phyloP scores from a whole-genome alignment of 2,329 filamentous ascomycete species.

The Aspergillus tubingensis region DNA sequence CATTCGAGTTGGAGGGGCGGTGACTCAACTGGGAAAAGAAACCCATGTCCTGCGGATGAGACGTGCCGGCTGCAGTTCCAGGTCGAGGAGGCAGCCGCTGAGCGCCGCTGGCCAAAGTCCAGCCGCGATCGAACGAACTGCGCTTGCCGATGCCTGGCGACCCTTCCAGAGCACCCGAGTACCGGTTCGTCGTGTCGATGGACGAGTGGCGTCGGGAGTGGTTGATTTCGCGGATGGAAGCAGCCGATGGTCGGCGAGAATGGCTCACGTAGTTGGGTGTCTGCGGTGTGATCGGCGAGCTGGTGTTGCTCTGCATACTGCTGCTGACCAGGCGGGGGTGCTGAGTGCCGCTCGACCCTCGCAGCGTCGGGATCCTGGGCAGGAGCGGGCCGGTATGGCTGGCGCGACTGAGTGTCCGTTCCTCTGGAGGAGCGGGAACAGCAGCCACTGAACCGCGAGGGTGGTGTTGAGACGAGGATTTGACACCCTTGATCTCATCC shows the following conservation, averaged over 20 bases:
- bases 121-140: conserved; percentile 60
- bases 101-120: conserved; percentile 50
- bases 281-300: conserved; percentile 49
- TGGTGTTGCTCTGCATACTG: conserved; percentile 33
- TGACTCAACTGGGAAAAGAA: neutral
- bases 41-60: conserved; percentile 21
- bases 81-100: conserved; percentile 34
- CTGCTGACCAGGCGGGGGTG: conserved; percentile 35
- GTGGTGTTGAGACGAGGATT: conserved; percentile 42
- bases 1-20: conserved; percentile 23
- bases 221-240: conserved; percentile 77
- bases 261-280: conserved; percentile 47
- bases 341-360: conserved; percentile 28
- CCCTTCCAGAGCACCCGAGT: conserved; percentile 30
- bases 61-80: conserved; percentile 35
- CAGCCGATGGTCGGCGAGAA: conserved; percentile 67
- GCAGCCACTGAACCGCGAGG: conserved; percentile 39
- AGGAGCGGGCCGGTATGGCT: conserved; percentile 43
- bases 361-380: conserved; percentile 44
- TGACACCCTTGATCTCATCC: conserved; percentile 72
- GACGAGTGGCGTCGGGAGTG: conserved; percentile 87
- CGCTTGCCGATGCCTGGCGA: conserved; percentile 54
- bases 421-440: conserved; percentile 47
- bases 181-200: conserved; percentile 65
- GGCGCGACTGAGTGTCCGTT: conserved; percentile 48